phyloP scores from a whole-genome alignment of 495 filamentous ascomycete genomes.

The Chlorociboria aeruginascens region DNA sequence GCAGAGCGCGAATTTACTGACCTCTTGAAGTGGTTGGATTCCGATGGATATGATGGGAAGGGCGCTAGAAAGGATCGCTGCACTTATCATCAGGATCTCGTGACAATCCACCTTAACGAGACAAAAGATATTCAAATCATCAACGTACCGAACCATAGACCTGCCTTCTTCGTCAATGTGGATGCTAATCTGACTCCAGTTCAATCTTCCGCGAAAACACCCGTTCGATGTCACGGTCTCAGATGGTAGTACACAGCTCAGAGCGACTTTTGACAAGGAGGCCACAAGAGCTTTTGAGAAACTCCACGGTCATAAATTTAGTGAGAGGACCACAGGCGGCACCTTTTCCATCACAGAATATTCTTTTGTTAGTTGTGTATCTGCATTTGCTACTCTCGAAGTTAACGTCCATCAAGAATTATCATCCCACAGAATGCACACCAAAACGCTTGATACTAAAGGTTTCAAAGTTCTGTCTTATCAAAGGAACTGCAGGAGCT shows the following conservation, averaged over 20 bases:
- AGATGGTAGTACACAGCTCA: slow-evolving; percentile 8
- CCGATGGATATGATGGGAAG: not conserved
- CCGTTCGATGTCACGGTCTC: slow-evolving; percentile 9
- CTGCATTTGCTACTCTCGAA: not conserved
- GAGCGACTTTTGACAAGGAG: slow-evolving; percentile 1
- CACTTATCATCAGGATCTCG: not conserved
- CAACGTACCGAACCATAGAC: not conserved
- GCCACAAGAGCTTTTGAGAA: not conserved
- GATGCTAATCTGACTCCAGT: slow-evolving; percentile 1
- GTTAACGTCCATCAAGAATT: not conserved
- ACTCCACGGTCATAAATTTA: not conserved
- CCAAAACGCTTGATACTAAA: not conserved
- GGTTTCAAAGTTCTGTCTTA: slow-evolving; percentile 4
- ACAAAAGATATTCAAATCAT: slow-evolving; percentile 4
- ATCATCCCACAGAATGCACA: not conserved
- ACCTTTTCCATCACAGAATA: slow-evolving; percentile 1
- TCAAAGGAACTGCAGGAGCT: slow-evolving; percentile 6
- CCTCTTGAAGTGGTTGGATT: not conserved
- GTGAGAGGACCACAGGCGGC: slow-evolving; percentile 2
- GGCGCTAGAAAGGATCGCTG: not conserved
- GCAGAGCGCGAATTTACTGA: slow-evolving; percentile 1
- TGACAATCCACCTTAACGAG: slow-evolving; percentile 1
- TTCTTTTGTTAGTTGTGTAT: not conserved
- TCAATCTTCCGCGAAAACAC: not conserved
- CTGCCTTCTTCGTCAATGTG: not conserved